phyloP scores from a whole-genome alignment of 345 rosid genomes.

The Boechera retrofracta region DNA sequence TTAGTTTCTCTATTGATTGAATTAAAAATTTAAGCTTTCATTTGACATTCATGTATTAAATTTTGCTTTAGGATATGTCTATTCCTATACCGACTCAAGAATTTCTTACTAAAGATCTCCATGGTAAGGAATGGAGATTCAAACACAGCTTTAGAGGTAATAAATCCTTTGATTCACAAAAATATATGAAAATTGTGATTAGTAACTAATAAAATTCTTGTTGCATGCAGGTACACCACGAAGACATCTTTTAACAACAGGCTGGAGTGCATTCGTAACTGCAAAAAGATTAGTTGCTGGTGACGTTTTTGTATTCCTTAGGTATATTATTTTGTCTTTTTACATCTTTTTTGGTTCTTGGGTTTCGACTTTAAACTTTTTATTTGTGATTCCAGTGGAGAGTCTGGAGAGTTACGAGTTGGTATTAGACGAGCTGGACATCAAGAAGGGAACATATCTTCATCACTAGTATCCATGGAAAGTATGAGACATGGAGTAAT shows the following conservation, averaged over 20 bases:
- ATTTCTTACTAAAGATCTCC: constrained; percentile 60
- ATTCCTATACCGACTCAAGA: constrained; percentile 48
- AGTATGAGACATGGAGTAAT: background rate
- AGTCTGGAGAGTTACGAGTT: background rate
- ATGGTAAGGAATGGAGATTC: constrained; percentile 58
- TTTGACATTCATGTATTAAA: constrained; percentile 18
- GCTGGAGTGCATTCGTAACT: background rate
- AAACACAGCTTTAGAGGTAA: constrained; percentile 66
- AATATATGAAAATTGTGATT: constrained; percentile 31
- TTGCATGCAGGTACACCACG: background rate
- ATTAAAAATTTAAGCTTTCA: background rate
- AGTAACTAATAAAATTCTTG: background rate
- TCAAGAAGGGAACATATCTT: background rate
- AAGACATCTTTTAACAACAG: background rate
- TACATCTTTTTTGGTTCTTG: background rate
- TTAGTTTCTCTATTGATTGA: background rate
- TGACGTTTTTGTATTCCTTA: background rate
- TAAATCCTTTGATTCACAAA: background rate
- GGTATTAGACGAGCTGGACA: background rate
- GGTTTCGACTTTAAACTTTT: background rate
- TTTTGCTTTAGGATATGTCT: constrained; percentile 53
- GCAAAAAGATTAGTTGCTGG: background rate
- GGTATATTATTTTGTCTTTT: background rate
- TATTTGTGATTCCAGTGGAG: background rate
- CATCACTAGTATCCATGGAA: background rate